Evolutionary conservation across 768 basidiomycete species (phyloP).

Genomic region (Royoungia palumana): DNA sequence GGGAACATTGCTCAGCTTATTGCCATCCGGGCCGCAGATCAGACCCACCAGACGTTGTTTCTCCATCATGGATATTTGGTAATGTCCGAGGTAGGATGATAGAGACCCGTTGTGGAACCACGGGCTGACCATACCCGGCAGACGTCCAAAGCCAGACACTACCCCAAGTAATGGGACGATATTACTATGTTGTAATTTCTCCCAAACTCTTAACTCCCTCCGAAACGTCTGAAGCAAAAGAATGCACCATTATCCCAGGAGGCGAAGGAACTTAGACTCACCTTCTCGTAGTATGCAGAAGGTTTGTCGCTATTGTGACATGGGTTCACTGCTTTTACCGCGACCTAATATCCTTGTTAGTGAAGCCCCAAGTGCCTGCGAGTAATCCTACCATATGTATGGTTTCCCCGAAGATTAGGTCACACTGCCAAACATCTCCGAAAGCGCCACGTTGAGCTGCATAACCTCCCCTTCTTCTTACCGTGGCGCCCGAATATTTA

Average conservation of each 20-base stretch:
- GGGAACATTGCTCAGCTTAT: neutral
- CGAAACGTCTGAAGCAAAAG: slow-evolving; percentile 21
- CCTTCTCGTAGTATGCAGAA: slow-evolving; percentile 15
- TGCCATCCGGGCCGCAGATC: neutral
- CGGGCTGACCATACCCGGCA: slow-evolving; percentile 32
- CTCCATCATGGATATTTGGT: neutral
- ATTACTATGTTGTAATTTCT: slow-evolving; percentile 17
- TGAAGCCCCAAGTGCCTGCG: neutral
- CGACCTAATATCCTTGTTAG: slow-evolving; percentile 13
- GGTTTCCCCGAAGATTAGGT: slow-evolving; percentile 8
- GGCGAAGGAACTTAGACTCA: neutral
- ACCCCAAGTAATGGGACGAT: slow-evolving; percentile 31
- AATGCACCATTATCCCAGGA: neutral
- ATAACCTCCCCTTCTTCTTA: slow-evolving; percentile 6
- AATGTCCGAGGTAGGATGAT: slow-evolving; percentile 14
- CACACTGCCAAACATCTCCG: slow-evolving; percentile 26
- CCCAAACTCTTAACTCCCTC: slow-evolving; percentile 28
- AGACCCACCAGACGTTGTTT: slow-evolving; percentile 16
- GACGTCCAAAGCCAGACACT: slow-evolving; percentile 28
- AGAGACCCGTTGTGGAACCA: slow-evolving; percentile 30
- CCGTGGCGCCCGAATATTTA: neutral
- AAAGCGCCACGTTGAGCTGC: slow-evolving; percentile 12
- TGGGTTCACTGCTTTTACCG: slow-evolving; percentile 18
- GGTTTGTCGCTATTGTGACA: neutral
- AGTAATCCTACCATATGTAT: slow-evolving; percentile 4